phyloP scores from a whole-genome alignment of 208 protist species.

The Phytomonas francai region DNA sequence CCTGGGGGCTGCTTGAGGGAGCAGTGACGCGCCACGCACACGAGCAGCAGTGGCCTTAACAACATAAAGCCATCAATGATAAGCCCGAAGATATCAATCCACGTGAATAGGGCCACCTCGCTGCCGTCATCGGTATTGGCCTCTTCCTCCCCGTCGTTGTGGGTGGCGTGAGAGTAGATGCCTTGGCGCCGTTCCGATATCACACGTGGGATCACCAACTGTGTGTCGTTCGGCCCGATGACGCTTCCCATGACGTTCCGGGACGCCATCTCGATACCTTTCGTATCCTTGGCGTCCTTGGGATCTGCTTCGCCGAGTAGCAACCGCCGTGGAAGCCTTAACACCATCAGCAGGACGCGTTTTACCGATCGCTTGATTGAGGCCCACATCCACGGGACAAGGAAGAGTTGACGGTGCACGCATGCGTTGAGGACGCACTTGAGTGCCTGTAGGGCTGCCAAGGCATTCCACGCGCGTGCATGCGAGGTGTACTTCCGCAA shows the following conservation, averaged over 20 bases:
- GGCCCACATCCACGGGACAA: conserved; percentile 59
- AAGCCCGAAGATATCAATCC: conserved; percentile 61
- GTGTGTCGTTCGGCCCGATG: conserved; percentile 25
- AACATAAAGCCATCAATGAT: conserved; percentile 57
- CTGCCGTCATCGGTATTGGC: conserved; percentile 16
- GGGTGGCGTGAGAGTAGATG: conserved; percentile 12
- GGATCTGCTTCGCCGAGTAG: conserved; percentile 8
- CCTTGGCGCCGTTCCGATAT: conserved; percentile 22
- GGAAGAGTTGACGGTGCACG: conserved; percentile 59
- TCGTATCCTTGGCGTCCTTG: conserved; percentile 3
- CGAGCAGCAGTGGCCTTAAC: conserved; percentile 56
- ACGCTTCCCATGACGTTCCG: conserved; percentile 9
- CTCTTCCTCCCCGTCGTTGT: conserved; percentile 13
- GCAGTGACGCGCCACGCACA: conserved; percentile 31
- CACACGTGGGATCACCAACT: conserved; percentile 72
- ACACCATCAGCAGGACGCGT: conserved; percentile 13
- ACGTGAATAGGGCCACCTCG: conserved; percentile 45
- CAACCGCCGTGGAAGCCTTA: conserved; percentile 10
- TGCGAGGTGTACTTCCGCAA: conserved; percentile 49
- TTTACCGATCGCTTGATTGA: conserved; percentile 30
- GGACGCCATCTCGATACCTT: neutral
- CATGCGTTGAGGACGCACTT: conserved; percentile 57
- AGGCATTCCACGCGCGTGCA: conserved; percentile 36
- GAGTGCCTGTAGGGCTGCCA: conserved; percentile 47
- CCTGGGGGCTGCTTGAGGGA: conserved; percentile 19